Conservation (phyloP, 257 asterid genomes). For the Pogostemon cablin region DNA sequence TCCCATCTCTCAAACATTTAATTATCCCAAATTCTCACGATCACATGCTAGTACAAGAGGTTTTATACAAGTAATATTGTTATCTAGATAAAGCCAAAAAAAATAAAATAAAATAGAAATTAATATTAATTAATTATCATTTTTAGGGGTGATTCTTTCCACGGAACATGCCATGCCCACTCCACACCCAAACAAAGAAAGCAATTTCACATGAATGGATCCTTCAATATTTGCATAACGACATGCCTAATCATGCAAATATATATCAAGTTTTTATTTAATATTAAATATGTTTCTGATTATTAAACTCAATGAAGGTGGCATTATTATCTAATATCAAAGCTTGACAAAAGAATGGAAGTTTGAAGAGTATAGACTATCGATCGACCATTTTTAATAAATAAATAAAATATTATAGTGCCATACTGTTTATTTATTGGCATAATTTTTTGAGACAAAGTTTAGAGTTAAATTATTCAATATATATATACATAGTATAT, state of each 20-base stretch:
- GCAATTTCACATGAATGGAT: slow-evolving; percentile 25
- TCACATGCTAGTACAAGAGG: slow-evolving; percentile 16
- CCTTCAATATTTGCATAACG: slow-evolving; percentile 20
- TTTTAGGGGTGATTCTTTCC: slow-evolving; percentile 11
- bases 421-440: no score
- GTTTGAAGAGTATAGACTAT: no score
- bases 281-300: neutral
- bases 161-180: slow-evolving; percentile 25
- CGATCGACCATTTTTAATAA: no score
- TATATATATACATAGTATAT: no score
- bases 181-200: neutral
- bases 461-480: no score
- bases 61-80: neutral
- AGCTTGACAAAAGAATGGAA: no score
- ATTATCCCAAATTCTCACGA: neutral
- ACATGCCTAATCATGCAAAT: slow-evolving; percentile 25
- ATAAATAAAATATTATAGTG: no score
- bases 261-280: neutral
- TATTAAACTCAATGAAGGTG: neutral
- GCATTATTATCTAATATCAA: neutral
- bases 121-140: neutral
- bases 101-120: neutral
- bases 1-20: slow-evolving; percentile 27
- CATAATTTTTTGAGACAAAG: no score
- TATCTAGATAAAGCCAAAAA: neutral